Percentiles rank a stretch among this genome's conserved stretches.
These are phyloP conservation scores for Emmonsia crescens DNA, from an alignment of 2,329 filamentous ascomycete genomes.

Conservation along the genomic window DNA sequence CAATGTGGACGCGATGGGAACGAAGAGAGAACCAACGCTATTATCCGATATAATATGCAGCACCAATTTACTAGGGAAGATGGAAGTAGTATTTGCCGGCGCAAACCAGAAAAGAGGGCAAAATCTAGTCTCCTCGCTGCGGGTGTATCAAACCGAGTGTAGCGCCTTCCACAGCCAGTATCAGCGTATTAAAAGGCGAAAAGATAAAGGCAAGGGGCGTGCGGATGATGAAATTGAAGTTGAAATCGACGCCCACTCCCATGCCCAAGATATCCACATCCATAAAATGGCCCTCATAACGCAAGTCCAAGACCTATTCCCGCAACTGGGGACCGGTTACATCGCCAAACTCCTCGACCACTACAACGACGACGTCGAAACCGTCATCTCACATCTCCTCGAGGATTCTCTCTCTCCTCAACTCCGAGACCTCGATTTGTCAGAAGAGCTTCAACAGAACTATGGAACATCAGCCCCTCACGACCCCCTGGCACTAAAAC, in stretches of 20 bases:
- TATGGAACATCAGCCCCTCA: constrained; percentile 18
- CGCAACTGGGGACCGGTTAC: constrained; percentile 74
- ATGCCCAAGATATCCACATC: constrained; percentile 50
- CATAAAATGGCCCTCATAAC: constrained; percentile 77
- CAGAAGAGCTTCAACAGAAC: constrained; percentile 14
- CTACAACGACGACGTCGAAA: constrained; percentile 66
- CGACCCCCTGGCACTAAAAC: constrained; percentile 42
- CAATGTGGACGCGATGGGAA: constrained; percentile 44
- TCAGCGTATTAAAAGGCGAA: constrained; percentile 28
- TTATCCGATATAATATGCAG: constrained; percentile 70
- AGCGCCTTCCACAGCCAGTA: constrained; percentile 29
- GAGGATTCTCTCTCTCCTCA: constrained; percentile 63
- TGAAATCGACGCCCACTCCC: constrained; percentile 16
- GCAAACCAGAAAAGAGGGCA: constrained; percentile 31
- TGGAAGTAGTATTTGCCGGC: constrained; percentile 26
- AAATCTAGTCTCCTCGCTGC: constrained; percentile 30
- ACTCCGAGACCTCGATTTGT: constrained; percentile 51
- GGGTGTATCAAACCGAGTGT: constrained; percentile 29
- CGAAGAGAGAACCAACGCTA: constrained; percentile 45
- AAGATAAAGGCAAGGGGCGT: constrained; percentile 33
- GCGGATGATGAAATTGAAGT: constrained; percentile 13
- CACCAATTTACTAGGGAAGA: constrained; percentile 55
- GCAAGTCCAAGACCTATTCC: constrained; percentile 89
- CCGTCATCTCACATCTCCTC: constrained; percentile 69
- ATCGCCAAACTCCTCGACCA: constrained; percentile 67